Conservation (phyloP, 2,329 filamentous ascomycete species). For the Pseudogymnoascus sp. region DNA sequence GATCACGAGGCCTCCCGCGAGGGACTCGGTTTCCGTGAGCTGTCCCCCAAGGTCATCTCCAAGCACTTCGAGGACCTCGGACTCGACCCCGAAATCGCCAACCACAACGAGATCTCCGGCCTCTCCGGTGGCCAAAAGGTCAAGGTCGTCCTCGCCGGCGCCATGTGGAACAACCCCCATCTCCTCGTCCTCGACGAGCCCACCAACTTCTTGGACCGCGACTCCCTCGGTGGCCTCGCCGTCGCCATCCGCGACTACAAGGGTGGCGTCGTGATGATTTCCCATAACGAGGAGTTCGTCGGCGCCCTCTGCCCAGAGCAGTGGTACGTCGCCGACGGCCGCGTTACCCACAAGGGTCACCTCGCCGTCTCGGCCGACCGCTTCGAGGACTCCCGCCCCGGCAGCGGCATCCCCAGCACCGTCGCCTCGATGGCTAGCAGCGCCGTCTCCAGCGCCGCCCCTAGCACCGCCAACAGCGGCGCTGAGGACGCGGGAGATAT, state of each 20-base stretch:
- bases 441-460: slow-evolving; percentile 46
- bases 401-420: slow-evolving; percentile 50
- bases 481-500: slow-evolving; percentile 70
- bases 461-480: slow-evolving; percentile 69
- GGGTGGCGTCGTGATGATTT: slow-evolving; percentile 98
- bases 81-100: slow-evolving; percentile 93
- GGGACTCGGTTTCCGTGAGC: slow-evolving; percentile 88
- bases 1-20: slow-evolving; percentile 98
- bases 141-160: slow-evolving; percentile 93
- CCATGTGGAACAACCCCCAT: slow-evolving; percentile 99
- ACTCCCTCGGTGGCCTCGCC: slow-evolving; percentile 93
- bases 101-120: slow-evolving; percentile 96
- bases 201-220: slow-evolving; percentile 97
- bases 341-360: slow-evolving; percentile 75
- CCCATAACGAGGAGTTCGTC: slow-evolving; percentile 98
- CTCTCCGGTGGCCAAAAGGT: slow-evolving; percentile 97
- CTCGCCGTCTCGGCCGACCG: slow-evolving; percentile 67
- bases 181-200: slow-evolving; percentile 95
- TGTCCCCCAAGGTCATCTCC: slow-evolving; percentile 87
- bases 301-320: slow-evolving; percentile 92
- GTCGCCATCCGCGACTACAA: slow-evolving; percentile 97
- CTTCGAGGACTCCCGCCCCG: slow-evolving; percentile 75
- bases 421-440: slow-evolving; percentile 48
- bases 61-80: slow-evolving; percentile 98
- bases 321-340: slow-evolving; percentile 86